A percentile compares a stretch with the other conserved stretches of the same genome.
These are phyloP conservation scores for Yarrowia phangngaensis DNA, from an alignment of 805 yeast species.

Conservation along the genomic window DNA sequence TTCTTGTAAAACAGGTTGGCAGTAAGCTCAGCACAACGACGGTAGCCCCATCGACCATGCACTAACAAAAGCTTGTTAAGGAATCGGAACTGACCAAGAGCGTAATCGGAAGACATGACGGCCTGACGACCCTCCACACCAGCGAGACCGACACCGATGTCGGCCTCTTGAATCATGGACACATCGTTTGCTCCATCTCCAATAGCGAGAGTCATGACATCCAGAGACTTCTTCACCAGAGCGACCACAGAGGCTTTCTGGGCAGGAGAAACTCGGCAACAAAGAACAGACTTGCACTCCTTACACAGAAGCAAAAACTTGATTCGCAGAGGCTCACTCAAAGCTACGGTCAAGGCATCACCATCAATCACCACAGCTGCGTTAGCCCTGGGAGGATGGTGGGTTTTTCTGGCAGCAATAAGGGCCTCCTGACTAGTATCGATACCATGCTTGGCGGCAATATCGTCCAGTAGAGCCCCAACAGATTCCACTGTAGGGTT, in stretches of 20 bases:
- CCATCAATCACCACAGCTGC: conserved; percentile 73
- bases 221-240: conserved; percentile 59
- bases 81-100: conserved; percentile 74
- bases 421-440: conserved; percentile 46
- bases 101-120: conserved; percentile 81
- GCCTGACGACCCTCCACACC: conserved; percentile 89
- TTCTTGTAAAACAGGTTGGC: conserved; percentile 80
- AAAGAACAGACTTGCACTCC: conserved; percentile 70
- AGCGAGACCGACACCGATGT: conserved; percentile 81
- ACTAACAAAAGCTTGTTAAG: conserved; percentile 62
- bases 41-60: conserved; percentile 81
- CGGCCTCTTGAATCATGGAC: conserved; percentile 84
- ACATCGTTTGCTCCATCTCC: conserved; percentile 90
- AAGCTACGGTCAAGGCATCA: conserved; percentile 54
- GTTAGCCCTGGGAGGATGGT: conserved; percentile 50
- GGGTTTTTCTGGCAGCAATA: conserved; percentile 54
- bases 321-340: conserved; percentile 45
- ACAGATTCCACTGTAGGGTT: conserved; percentile 32
- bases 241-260: conserved; percentile 75
- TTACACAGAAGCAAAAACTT: conserved; percentile 70
- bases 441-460: conserved; percentile 50
- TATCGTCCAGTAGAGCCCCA: conserved; percentile 44
- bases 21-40: conserved; percentile 71
- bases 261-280: conserved; percentile 84
- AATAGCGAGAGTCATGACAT: conserved; percentile 75